phyloP scores from a whole-genome alignment of 73 alveolate species.

The Paramecium octaurelia region DNA sequence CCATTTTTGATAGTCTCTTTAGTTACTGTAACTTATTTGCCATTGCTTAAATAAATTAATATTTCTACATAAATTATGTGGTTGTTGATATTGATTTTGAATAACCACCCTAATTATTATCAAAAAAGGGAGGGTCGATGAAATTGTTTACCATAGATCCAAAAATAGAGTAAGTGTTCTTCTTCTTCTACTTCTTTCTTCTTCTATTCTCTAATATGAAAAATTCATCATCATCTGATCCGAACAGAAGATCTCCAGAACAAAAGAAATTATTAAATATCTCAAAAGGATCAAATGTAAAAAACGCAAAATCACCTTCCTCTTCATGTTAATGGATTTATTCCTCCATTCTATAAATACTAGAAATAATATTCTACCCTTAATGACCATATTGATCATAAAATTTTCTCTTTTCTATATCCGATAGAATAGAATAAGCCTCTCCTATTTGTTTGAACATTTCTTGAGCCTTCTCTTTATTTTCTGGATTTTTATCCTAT shows the following conservation, averaged over 20 bases:
- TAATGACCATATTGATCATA: conserved; percentile 92
- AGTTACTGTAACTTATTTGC: not conserved
- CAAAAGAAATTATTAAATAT: not conserved
- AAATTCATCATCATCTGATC: not conserved
- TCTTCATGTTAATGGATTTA: not conserved
- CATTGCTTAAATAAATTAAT: not conserved
- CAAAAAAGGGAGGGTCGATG: not conserved
- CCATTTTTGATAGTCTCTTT: not conserved
- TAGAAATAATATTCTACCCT: not conserved
- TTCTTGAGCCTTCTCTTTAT: conserved; percentile 87
- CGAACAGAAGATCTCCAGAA: not conserved
- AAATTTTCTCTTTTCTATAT: conserved; percentile 82
- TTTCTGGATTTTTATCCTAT: conserved; percentile 90
- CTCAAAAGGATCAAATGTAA: not conserved
- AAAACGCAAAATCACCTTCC: not conserved
- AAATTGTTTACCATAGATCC: not conserved
- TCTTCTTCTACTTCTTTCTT: not conserved
- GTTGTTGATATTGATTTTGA: not conserved
- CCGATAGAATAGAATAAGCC: conserved; percentile 93
- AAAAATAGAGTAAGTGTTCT: not conserved
- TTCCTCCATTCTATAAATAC: not conserved
- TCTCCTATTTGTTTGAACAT: conserved; percentile 93
- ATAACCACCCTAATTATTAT: not conserved
- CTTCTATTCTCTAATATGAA: not conserved
- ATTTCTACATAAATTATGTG: not conserved